Percentiles rank a stretch among this genome's conserved stretches.
These are phyloP conservation scores for Fusarium veterinarium DNA, from an alignment of 2,329 filamentous ascomycete species.

Conservation along the genomic window DNA sequence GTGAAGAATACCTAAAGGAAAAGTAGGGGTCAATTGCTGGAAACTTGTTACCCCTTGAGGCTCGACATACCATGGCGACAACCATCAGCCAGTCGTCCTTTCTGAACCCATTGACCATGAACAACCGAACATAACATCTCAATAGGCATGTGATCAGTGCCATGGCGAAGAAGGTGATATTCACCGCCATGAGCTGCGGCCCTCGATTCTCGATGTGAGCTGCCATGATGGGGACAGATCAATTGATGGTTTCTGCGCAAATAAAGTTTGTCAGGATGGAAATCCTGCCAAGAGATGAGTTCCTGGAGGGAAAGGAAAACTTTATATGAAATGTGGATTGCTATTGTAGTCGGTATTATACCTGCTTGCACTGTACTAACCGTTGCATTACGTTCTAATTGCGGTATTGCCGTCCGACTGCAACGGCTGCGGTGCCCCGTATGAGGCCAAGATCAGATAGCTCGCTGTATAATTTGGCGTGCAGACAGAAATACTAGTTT, in stretches of 20 bases:
- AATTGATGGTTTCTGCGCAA: neutral
- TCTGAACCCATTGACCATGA: slow-evolving; percentile 51
- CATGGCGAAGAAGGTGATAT: slow-evolving; percentile 43
- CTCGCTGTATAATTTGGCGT: neutral
- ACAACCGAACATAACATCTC: slow-evolving; percentile 49
- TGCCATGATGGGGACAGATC: slow-evolving; percentile 22
- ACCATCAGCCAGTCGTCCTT: slow-evolving; percentile 54
- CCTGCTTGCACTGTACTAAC: neutral
- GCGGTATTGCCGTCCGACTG: slow-evolving; percentile 1
- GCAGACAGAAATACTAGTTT: neutral
- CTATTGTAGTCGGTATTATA: neutral
- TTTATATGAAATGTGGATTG: slow-evolving; percentile 18
- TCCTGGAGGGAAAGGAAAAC: neutral
- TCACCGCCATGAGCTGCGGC: slow-evolving; percentile 48
- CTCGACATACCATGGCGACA: slow-evolving; percentile 43
- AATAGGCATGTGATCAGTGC: slow-evolving; percentile 45
- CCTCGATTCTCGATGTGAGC: slow-evolving; percentile 45
- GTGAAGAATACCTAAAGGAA: slow-evolving; percentile 42
- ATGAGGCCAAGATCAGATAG: neutral
- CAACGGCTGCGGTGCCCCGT: slow-evolving; percentile 43
- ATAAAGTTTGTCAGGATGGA: slow-evolving; percentile 13
- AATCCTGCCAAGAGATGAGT: neutral
- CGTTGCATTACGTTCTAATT: neutral
- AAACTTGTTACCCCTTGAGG: neutral
- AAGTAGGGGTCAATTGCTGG: slow-evolving; percentile 30